A percentile compares a stretch with the other conserved stretches of the same genome.
phyloP scores from a whole-genome alignment of 202 grass and related monocot genomes.

The Dendrocalamus latiflorus region DNA sequence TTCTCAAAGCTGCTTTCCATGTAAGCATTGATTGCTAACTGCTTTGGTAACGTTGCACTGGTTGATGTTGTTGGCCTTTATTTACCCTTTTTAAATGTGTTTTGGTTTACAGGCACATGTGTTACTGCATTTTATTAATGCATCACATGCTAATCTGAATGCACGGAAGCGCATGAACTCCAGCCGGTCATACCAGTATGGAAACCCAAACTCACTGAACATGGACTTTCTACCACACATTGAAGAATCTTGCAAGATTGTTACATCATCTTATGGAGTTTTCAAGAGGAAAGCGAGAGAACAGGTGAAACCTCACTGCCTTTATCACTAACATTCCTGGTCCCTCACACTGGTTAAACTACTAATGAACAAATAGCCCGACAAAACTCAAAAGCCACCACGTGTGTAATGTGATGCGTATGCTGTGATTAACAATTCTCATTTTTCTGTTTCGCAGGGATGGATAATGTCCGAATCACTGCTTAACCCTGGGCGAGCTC shows the following conservation, averaged over 20 bases:
- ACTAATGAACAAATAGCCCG: neutral
- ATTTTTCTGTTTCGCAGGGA: slow-evolving; percentile 46
- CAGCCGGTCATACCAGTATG: slow-evolving; percentile 28
- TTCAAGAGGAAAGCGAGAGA: slow-evolving; percentile 93
- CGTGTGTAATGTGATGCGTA: neutral
- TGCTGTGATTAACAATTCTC: neutral
- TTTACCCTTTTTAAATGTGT: too few species aligned
- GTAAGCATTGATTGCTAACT: too few species aligned
- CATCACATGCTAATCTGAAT: slow-evolving; percentile 61
- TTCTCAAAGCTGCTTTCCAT: too few species aligned
- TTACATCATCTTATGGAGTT: slow-evolving; percentile 77
- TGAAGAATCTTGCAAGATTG: slow-evolving; percentile 92
- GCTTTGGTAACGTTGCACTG: too few species aligned
- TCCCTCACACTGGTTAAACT: neutral
- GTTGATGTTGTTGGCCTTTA: too few species aligned
- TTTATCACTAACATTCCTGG: neutral
- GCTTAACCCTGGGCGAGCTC: slow-evolving; percentile 78
- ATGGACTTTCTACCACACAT: slow-evolving; percentile 73
- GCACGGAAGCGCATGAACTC: slow-evolving; percentile 49
- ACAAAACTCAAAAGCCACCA: neutral
- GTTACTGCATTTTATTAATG: too few species aligned
- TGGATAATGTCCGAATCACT: slow-evolving; percentile 98
- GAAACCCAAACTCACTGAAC: slow-evolving; percentile 41
- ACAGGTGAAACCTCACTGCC: slow-evolving; percentile 48
- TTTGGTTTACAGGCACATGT: too few species aligned